These are phyloP conservation scores for Colletotrichum liaoningense DNA, from an alignment of 2,329 filamentous ascomycete species.

Conservation along the genomic window DNA sequence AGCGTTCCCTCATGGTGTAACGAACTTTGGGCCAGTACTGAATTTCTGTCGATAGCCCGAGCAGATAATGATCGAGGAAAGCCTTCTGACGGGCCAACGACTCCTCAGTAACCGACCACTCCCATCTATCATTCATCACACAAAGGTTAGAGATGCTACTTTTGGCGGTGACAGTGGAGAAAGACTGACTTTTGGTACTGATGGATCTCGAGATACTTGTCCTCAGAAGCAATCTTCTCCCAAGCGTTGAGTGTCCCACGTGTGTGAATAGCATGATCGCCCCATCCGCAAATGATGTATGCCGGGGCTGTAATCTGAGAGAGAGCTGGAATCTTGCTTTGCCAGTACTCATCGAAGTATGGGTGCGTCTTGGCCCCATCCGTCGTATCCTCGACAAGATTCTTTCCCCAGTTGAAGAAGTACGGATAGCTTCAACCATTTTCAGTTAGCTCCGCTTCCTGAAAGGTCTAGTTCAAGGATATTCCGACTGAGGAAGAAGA, in stretches of 20 bases:
- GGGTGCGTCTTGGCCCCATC: background rate
- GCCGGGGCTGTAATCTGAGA: background rate
- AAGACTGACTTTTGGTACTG: background rate
- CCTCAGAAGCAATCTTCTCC: background rate
- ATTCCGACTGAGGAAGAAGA: background rate
- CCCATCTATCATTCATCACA: background rate
- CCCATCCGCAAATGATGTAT: background rate
- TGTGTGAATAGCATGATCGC: background rate
- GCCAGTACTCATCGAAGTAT: constrained; percentile 1
- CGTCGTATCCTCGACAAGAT: background rate
- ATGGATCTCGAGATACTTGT: background rate
- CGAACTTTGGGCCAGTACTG: background rate
- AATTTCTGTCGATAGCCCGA: background rate
- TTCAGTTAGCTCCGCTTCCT: background rate
- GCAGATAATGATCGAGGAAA: background rate
- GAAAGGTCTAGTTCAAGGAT: background rate
- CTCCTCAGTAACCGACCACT: background rate
- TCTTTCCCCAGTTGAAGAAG: background rate
- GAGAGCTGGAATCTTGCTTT: background rate
- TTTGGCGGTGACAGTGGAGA: background rate
- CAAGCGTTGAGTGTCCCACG: background rate
- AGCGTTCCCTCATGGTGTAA: background rate
- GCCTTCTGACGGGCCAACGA: background rate
- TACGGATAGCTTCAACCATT: background rate
- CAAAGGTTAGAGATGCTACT: background rate